Evolutionary conservation across 2,329 filamentous ascomycete species (phyloP).

Genomic region (Fusarium pseudonygamai): DNA sequence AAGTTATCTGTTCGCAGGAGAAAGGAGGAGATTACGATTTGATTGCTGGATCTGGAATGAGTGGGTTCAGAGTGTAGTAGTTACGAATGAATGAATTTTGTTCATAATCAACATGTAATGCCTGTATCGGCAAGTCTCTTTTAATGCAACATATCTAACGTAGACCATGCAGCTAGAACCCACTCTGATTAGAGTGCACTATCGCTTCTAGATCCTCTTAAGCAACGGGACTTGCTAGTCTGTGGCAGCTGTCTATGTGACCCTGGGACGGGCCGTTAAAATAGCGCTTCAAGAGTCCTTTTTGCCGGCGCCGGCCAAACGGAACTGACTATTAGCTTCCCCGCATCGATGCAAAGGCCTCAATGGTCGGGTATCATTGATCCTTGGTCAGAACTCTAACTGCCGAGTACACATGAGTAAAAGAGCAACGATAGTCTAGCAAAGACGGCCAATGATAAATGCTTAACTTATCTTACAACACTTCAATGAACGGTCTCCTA

Average conservation of each 20-base stretch:
- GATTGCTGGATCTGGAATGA: neutral
- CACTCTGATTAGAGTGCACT: accelerated
- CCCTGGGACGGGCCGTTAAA: neutral
- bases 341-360: accelerated
- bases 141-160: accelerated
- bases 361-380: neutral
- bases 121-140: accelerated
- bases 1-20: neutral
- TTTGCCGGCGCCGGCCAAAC: accelerated
- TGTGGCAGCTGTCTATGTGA: neutral
- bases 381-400: neutral
- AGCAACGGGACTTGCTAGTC: neutral
- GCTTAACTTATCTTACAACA: neutral
- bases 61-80: no score
- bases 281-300: neutral
- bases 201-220: accelerated
- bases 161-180: accelerated
- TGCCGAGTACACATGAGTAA: neutral
- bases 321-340: neutral
- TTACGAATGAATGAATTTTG: no score
- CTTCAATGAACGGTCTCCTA: no score
- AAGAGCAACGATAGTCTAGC: neutral
- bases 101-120: no score
- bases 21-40: neutral
- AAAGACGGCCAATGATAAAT: accelerated